Conservation (phyloP, 148 eudicot species). For the Hydrangea macrophylla region DNA sequence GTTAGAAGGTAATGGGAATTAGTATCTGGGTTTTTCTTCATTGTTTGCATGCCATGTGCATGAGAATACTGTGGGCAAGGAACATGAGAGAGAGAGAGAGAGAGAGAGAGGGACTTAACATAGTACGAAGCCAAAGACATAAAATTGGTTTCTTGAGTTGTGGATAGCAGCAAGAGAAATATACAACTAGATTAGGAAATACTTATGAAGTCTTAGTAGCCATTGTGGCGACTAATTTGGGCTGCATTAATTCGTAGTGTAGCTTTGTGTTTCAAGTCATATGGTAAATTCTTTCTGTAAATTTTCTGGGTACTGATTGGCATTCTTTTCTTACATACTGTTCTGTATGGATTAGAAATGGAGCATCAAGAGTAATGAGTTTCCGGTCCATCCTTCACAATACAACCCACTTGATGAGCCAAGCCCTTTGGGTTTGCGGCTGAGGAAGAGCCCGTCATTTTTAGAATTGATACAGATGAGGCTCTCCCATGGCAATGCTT, state of each 20-base stretch:
- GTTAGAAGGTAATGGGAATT: background rate
- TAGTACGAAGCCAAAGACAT: background rate
- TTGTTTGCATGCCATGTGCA: background rate
- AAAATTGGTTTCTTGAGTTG: background rate
- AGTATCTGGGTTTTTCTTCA: background rate
- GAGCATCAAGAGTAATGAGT: constrained; percentile 25
- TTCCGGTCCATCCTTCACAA: constrained; percentile 34
- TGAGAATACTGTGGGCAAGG: background rate
- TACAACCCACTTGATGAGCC: constrained; percentile 72
- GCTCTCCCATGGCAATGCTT: constrained; percentile 46
- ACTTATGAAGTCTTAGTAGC: background rate
- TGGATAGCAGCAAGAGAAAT: background rate
- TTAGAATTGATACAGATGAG: constrained; percentile 69
- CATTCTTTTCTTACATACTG: background rate
- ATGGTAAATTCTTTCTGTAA: background rate
- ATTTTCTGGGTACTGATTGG: background rate
- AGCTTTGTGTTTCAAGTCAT: background rate
- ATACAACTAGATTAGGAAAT: background rate
- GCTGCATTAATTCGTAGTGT: background rate
- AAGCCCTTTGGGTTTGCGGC: constrained; percentile 71
- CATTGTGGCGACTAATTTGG: background rate
- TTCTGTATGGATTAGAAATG: constrained; percentile 25
- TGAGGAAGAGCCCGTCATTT: constrained; percentile 72
- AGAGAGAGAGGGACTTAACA: background rate
- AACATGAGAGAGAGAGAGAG: background rate